A percentile compares a stretch with the other conserved stretches of the same genome.
phyloP scores from a whole-genome alignment of 805 yeast species.

The Wickerhamiella brachini region DNA sequence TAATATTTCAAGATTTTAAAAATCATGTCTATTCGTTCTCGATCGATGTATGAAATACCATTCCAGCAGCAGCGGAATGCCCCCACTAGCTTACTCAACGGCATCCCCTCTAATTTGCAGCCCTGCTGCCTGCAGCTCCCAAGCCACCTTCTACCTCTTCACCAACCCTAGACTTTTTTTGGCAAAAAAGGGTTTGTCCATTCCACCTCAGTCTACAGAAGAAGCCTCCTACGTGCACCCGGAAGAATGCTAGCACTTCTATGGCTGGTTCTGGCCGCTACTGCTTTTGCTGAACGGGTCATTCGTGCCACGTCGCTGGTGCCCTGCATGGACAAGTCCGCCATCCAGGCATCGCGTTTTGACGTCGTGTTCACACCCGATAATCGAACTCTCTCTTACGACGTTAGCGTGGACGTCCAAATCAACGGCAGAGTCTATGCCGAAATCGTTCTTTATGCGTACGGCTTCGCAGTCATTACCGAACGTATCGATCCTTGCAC shows the following conservation, averaged over 20 bases:
- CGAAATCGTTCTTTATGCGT: constrained; percentile 63
- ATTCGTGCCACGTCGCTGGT: constrained; percentile 64
- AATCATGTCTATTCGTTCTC: too few relatives aligned
- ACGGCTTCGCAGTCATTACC: constrained; percentile 61
- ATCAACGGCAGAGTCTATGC: constrained; percentile 57
- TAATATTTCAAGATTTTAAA: too few relatives aligned
- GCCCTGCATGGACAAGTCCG: constrained; percentile 69
- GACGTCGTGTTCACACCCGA: constrained; percentile 67
- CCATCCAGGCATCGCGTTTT: constrained; percentile 58
- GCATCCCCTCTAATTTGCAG: neutral
- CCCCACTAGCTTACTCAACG: neutral
- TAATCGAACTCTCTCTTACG: constrained; percentile 50
- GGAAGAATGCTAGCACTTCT: neutral
- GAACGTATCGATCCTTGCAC: constrained; percentile 48
- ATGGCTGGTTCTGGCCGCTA: neutral
- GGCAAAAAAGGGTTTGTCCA: neutral
- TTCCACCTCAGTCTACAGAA: neutral
- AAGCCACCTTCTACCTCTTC: neutral
- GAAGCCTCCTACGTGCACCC: neutral
- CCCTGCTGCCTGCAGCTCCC: neutral
- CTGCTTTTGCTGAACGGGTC: constrained; percentile 20
- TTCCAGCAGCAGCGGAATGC: too few relatives aligned
- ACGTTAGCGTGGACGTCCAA: constrained; percentile 54
- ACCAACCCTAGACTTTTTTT: neutral
- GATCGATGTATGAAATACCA: too few relatives aligned